Base-by-base conservation (phyloP, 805 yeast genomes). In the Schwanniomyces vanrijiae region DNA sequence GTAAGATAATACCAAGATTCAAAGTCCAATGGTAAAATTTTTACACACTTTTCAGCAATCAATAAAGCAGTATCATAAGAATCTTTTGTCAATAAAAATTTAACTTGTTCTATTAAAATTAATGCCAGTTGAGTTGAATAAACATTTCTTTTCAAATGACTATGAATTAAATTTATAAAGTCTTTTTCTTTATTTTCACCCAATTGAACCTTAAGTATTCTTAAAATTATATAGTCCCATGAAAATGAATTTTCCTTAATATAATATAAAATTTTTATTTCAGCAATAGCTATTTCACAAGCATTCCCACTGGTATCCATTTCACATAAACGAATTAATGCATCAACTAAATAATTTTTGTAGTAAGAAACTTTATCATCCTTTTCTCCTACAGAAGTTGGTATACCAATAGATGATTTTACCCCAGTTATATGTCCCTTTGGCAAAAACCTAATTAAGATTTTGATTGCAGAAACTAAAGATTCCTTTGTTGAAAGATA, bases 11-110 rank as follows among this genome's bases (percentile, higher is more conserved):
- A 79, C 96, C 96, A 89, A 24, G 86, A 70, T 43, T 76, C 78
- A 60, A 84, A 89, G 60, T 86, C 92, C 1, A 88, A 73, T 0
- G 96, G 96, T n/a, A 87, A 71, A 2, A 86, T 73, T 43, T 78
- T 72, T 16, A 86, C 82, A 4, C 90, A 80, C 21, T 79, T 72
- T 16, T 74, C 66, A 0, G 95, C 86, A 8, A 84, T 66, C 19
- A 72, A 64, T 14, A 81, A 61, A 0, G 96, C 96, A 37, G 79
- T 60, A 34, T 74, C 77, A 14, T 75, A 69, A n/a, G 80, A 58
- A 21, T 70, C 64, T 59, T 84, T 85, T 6, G 76, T 58, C 4
- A 84, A 65, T 45, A 89, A 69, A 56, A 83, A 87, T 52, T 76
- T 73, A 1, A 86, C 81, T 64, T 89, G 96, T 53, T 79, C 78